Base-by-base conservation (phyloP, 2,329 filamentous ascomycete genomes). In the Diaporthe capsici region DNA sequence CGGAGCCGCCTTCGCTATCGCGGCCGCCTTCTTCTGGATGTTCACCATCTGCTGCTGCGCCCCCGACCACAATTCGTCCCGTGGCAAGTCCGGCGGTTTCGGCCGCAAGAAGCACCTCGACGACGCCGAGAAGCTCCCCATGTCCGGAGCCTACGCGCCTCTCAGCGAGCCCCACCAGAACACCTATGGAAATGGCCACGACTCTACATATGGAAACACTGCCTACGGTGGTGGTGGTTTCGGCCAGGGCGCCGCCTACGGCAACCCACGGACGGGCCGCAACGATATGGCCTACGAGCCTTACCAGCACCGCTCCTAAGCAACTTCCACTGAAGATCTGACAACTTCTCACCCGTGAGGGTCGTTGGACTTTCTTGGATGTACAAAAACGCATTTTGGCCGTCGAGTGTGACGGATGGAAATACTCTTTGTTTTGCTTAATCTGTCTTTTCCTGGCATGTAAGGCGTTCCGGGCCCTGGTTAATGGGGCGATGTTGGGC, bases 1-100 rank as follows among this genome's bases (percentile, higher is more conserved):
- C 76, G 93, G 92, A 58, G 93, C 93, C 53, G 94, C 91, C 39
- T 95, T 97, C 82, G 93, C 93, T 77, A 82, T 97, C 47, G 94
- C 84, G 57, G 93, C 94, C 10, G 91, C 91, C 78, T 85, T 98
- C 82, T 98, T 98, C 93, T 98, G 97, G 96, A 87, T 96, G 82
- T 91, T 97, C 84, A 95, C 92, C 84, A 90, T 94, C 81, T 98
- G 96, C 93, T 98, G 96, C 91, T 98, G 96, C 89, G 92, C 90
- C 75, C 85, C 87, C 80, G 94, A 95, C 78, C 84, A 82, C 80
- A 83, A 83, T 77, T 72, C 77, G 77, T 82, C 78, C 57, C 76
- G 79, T 74, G 74, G 78, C 60, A 73, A 73, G 71, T 25, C 58
- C 10, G 77, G 79, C 74, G 67, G 80, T 63, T 77, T 79, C 72